phyloP scores from a whole-genome alignment of 2,329 filamentous ascomycete genomes.

The Colletotrichum spinosum region DNA sequence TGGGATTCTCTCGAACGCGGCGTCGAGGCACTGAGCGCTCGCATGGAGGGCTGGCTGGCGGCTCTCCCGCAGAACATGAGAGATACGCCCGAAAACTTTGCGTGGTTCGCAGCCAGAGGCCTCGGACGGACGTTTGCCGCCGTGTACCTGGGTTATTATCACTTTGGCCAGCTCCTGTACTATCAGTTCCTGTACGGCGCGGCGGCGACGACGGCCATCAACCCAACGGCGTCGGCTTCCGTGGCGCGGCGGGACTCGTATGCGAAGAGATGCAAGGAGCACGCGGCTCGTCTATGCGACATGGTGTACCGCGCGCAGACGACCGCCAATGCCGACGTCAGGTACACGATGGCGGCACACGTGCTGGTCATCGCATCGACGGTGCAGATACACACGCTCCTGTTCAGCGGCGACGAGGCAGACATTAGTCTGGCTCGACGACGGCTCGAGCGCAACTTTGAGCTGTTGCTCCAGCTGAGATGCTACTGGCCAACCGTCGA shows the following conservation, averaged over 20 bases:
- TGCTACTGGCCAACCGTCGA: conserved; percentile 55
- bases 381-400: conserved; percentile 57
- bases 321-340: conserved; percentile 50
- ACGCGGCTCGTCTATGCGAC: conserved; percentile 53
- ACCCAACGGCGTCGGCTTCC: conserved; percentile 25
- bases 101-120: conserved; percentile 48
- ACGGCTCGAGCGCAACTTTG: conserved; percentile 57
- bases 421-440: conserved; percentile 49
- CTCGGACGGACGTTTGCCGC: conserved; percentile 57
- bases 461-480: conserved; percentile 53
- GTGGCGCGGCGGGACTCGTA: conserved; percentile 46
- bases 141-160: conserved; percentile 59
- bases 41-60: conserved; percentile 50
- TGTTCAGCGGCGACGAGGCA: conserved; percentile 51
- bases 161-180: conserved; percentile 59
- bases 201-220: conserved; percentile 37
- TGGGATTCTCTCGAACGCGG: conserved; percentile 45
- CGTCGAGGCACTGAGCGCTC: conserved; percentile 45
- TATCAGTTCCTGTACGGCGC: conserved; percentile 55
- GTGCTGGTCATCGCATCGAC: conserved; percentile 59
- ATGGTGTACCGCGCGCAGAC: conserved; percentile 53
- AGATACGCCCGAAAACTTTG: conserved; percentile 53
- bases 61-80: conserved; percentile 49
- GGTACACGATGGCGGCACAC: conserved; percentile 58
- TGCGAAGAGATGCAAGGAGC: conserved; percentile 51